Percentiles rank a stretch among this genome's conserved stretches.
Conservation (phyloP, 2,329 filamentous ascomycete genomes). For the Cercospora janseana region DNA sequence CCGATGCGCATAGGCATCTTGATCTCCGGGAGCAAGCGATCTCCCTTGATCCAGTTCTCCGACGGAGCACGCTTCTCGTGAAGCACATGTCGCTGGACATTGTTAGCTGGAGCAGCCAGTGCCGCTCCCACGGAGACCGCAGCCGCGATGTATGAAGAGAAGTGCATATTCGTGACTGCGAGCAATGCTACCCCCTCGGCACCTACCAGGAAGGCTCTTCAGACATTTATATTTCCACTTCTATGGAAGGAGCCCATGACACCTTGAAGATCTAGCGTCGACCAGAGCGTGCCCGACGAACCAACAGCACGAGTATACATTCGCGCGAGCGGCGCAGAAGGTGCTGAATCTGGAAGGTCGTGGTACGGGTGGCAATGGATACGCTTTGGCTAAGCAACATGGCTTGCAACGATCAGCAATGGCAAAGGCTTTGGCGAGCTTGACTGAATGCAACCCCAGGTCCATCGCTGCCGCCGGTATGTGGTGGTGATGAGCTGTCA, state of each 20-base stretch:
- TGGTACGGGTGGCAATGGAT: constrained; percentile 10
- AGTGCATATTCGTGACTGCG: constrained; percentile 21
- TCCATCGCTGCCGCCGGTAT: neutral
- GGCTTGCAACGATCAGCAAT: constrained; percentile 21
- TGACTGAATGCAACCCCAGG: neutral
- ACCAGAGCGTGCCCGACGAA: neutral
- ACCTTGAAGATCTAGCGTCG: constrained; percentile 8
- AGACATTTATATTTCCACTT: constrained; percentile 6
- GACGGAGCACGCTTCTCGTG: constrained; percentile 44
- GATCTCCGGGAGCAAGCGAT: constrained; percentile 32
- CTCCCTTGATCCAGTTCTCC: constrained; percentile 42
- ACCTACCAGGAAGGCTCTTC: neutral
- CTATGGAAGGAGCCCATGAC: neutral
- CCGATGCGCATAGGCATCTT: constrained; percentile 34
- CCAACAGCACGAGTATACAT: neutral
- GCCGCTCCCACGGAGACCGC: constrained; percentile 18
- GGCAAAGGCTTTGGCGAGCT: constrained; percentile 15
- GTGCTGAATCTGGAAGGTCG: constrained; percentile 24
- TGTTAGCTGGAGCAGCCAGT: constrained; percentile 22
- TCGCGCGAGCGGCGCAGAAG: neutral
- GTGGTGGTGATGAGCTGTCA: neutral
- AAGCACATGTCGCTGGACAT: constrained; percentile 39
- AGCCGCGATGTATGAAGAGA: constrained; percentile 18
- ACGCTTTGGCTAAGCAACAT: constrained; percentile 22
- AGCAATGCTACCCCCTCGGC: constrained; percentile 8